Evolutionary conservation across 2,329 filamentous ascomycete genomes (phyloP), one percentile per base, ranked within the genome.

Genomic region (Ascocoryne sarcoides): DNA sequence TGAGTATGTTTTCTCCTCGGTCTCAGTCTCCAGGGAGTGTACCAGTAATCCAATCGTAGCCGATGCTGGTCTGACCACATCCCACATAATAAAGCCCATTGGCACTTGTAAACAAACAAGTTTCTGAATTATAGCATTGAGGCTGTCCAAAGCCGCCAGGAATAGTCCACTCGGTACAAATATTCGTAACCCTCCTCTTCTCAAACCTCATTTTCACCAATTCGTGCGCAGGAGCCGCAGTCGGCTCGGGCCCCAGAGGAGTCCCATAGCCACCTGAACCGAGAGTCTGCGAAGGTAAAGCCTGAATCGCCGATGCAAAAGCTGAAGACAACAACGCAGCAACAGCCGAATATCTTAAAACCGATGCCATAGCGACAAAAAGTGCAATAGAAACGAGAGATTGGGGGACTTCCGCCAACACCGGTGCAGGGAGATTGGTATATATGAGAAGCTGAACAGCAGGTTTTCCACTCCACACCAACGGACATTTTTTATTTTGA

Each of bases 91-190:
- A 32, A 26, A 36, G 38, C 9, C 47, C 48, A 36, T 26, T 18
- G 3, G 40, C 41, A 33, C 34, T 47, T 12, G 44, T 43, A 40
- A 54, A 54, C 8, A 54, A 17, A 38, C 52, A 54, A 5, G 52
- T 54, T 33, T 45, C 33, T 10, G 42, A 43, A 30, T 33, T 37
- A 4, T 14, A 29, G 37, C 52, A 54, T 32, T 37, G n/a, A 5
- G 52, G 52, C 20, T 48, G 43, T 33, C 47, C 50, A 12, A 31
- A 48, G 16, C 46, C 44, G 33, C 50, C 50, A 17, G 44, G 48
- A 19, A 52, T 49, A 2, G 50, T 50, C 50, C 52, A 54, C 31
- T 54, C 48, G n/a, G 45, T 40, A 40, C 50, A 54, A 15, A 36
- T 32, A 43, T 49, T 52, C 1, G 47, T 48, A 10, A 42, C 20